Conservation (phyloP, 2,329 filamentous ascomycete genomes). For the Davidsoniella neocaledoniae region DNA sequence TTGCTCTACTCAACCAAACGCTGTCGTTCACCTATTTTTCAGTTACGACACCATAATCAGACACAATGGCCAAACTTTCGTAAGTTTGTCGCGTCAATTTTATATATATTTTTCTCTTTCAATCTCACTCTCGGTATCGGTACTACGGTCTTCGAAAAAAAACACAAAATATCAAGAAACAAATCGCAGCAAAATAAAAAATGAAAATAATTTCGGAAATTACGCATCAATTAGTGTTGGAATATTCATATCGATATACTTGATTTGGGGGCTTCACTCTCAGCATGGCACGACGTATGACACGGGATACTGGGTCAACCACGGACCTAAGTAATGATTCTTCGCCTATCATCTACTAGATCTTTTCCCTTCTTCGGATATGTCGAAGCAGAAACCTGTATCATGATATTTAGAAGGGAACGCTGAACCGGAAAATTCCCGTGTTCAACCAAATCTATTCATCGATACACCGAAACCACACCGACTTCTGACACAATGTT, state of each 20-base stretch:
- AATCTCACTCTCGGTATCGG: constrained; percentile 2
- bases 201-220: background rate
- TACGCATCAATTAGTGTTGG: background rate
- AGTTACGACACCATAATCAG: constrained; percentile 22
- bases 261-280: background rate
- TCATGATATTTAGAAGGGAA: too few species aligned
- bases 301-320: too few species aligned
- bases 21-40: constrained; percentile 12
- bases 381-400: too few species aligned
- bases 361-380: too few species aligned
- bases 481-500: background rate
- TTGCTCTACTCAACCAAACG: constrained; percentile 10
- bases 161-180: background rate
- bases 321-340: too few species aligned
- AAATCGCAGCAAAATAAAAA: background rate
- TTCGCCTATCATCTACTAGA: too few species aligned
- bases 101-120: constrained; percentile 4
- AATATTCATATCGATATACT: background rate
- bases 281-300: too few species aligned
- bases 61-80: constrained; percentile 48
- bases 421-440: too few species aligned
- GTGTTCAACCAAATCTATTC: too few species aligned
- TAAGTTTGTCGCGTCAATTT: constrained; percentile 25
- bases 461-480: too few species aligned
- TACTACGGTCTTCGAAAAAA: background rate